Base-by-base conservation (phyloP, 2,329 filamentous ascomycete genomes). In the Cladosporium oxysporum region DNA sequence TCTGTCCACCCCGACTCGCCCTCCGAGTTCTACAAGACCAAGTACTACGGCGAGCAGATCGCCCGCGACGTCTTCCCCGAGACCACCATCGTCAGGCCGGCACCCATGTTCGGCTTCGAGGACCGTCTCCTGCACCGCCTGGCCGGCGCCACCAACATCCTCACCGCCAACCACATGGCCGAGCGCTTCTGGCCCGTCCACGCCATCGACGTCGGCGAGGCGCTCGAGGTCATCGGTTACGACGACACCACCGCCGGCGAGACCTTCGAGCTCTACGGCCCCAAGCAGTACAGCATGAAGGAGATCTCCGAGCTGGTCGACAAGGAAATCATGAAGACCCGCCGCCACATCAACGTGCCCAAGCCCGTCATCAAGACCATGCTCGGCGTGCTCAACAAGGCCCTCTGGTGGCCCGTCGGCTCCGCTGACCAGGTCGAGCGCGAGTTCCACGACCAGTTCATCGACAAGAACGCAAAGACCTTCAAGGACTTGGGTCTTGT, bases 251-350 rank as follows among this genome's bases (percentile, higher is more conserved):
- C 95, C 21, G 92, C 91, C 10, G 90, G 90, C 11, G 89, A 98
- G 81, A 99, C 94, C 0, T 99, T 86, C 75, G 95, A 99, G 82
- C 89, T 99, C 18, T 97, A 92, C 79, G 95, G 95, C 2, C 94
- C 95, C 55, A 95, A 90, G 80, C 87, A 97, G 76, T 98, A 98
- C 85, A 92, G 89, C 69, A 92, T 93, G 76, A 88, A 87, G 41
- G 91, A 98, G 79, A 92, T 99, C 71, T 90, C 91, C 58, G 87
- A 91, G 73, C 79, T 98, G 71, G 93, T 98, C 60, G 93, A 97
- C 83, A 88, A 87, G 70, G 95, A 99, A 82, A 97, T 97, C 72
- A 87, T 91, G 83, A 96, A 96, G 83, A 86, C 90, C 79, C 89
- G 93, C 74, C 87, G 91, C 71, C 93, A 97, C 80, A 86, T 99